Conservation (phyloP, 345 rosid species). For the Eutrema heterophyllum region DNA sequence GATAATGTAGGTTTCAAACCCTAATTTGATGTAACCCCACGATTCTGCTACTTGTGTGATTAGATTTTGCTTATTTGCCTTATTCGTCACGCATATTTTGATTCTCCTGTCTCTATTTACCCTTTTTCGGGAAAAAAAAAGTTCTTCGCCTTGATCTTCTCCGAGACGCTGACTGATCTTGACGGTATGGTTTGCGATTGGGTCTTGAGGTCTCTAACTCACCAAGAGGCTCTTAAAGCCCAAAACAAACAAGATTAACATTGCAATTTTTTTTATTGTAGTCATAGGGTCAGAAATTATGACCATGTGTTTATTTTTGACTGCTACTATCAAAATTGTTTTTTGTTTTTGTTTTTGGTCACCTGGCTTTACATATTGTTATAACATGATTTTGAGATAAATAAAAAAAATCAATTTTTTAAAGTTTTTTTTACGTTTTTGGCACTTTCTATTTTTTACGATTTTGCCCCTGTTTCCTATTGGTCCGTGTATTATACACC, state of each 20-base stretch:
- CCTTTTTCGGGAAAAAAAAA: neutral
- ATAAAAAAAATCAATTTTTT: no score
- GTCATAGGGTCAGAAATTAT: no score
- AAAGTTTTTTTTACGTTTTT: no score
- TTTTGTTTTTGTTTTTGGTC: no score
- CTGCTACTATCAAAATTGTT: no score
- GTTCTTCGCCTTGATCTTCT: conserved; percentile 11
- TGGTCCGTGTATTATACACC: no score
- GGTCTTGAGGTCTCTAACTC: neutral
- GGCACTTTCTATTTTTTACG: no score
- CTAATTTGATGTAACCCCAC: neutral
- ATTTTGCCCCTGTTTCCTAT: no score
- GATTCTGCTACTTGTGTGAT: neutral
- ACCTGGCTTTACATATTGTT: no score
- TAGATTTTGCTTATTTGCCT: conserved; percentile 8
- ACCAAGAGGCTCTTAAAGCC: conserved; percentile 8
- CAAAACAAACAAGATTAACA: neutral
- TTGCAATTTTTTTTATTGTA: neutral
- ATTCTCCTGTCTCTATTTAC: neutral
- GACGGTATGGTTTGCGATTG: neutral
- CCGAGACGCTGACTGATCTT: neutral
- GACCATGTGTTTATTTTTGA: neutral
- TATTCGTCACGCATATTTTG: conserved; percentile 11
- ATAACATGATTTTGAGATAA: no score
- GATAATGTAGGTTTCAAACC: neutral